Evolutionary conservation across 192 early-diverging fungal genomes (phyloP).

Genomic region (Phlyctochytrium bullatum): DNA sequence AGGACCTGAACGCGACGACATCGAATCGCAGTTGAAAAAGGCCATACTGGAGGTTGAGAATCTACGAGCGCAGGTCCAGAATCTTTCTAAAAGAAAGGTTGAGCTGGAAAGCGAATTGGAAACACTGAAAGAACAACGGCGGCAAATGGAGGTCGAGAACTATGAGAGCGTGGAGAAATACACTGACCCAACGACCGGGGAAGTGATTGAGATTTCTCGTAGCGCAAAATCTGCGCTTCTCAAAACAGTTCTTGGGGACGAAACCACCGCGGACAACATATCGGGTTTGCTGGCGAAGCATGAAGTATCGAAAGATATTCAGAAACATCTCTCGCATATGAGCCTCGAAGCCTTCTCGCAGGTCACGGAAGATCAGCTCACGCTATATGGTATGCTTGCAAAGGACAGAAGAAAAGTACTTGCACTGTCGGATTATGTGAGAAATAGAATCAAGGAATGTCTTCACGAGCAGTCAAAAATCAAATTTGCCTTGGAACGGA

Average conservation of each 20-base stretch:
- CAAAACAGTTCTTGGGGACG: slow-evolving; percentile 43
- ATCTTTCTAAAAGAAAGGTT: slow-evolving; percentile 30
- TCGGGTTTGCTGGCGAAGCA: slow-evolving; percentile 41
- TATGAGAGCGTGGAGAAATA: slow-evolving; percentile 19
- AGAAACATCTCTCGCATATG: slow-evolving; percentile 31
- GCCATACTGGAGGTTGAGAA: slow-evolving; percentile 27
- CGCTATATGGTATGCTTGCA: slow-evolving; percentile 24
- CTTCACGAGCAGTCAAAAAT: slow-evolving; percentile 49
- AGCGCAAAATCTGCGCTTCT: slow-evolving; percentile 34
- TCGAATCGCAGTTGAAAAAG: slow-evolving; percentile 35
- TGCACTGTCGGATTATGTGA: slow-evolving; percentile 48
- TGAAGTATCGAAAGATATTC: slow-evolving; percentile 39
- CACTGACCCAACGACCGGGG: slow-evolving; percentile 37
- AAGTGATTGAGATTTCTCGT: slow-evolving; percentile 34
- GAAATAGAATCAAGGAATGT: slow-evolving; percentile 51
- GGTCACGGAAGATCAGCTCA: slow-evolving; percentile 39
- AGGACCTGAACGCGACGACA: slow-evolving; percentile 24
- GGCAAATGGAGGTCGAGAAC: slow-evolving; percentile 38
- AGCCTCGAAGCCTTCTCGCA: slow-evolving; percentile 43
- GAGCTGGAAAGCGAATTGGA: slow-evolving; percentile 40
- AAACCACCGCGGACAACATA: slow-evolving; percentile 33
- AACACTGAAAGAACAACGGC: slow-evolving; percentile 31
- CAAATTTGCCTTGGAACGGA: slow-evolving; percentile 50
- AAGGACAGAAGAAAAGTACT: slow-evolving; percentile 49
- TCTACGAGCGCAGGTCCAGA: slow-evolving; percentile 25